Percentiles rank a stretch among this genome's conserved stretches.
These are phyloP conservation scores for Carpinus viminea DNA, from an alignment of 306 rosid species.

Conservation along the genomic window DNA sequence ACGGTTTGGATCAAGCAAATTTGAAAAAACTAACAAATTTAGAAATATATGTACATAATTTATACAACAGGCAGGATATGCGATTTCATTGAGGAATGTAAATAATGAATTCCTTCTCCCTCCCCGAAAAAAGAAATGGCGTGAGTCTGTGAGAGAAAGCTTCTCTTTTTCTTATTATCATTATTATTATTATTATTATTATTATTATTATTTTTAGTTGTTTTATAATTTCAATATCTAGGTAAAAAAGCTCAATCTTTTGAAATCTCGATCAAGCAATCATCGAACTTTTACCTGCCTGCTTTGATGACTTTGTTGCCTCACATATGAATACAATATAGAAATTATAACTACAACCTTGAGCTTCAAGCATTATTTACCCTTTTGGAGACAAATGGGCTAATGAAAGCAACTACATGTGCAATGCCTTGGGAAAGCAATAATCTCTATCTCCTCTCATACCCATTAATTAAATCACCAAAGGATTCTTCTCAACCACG, in stretches of 20 bases:
- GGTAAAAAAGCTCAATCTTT: neutral
- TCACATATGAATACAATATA: neutral
- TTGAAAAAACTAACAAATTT: too few species aligned
- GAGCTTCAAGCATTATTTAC: constrained; percentile 12
- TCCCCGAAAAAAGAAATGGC: too few species aligned
- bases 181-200: neutral
- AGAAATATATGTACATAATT: too few species aligned
- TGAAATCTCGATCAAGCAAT: constrained; percentile 3
- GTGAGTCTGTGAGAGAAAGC: too few species aligned
- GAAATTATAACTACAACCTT: neutral
- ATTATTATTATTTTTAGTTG: neutral
- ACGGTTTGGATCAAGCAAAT: too few species aligned
- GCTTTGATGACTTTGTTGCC: neutral
- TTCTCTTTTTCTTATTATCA: neutral
- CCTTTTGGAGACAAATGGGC: constrained; percentile 1
- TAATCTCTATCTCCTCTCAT: neutral
- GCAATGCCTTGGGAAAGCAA: constrained; percentile 31
- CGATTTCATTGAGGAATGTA: neutral
- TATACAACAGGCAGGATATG: too few species aligned
- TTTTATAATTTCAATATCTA: neutral
- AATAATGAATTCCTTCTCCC: neutral
- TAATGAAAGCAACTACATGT: constrained; percentile 34
- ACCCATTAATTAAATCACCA: neutral
- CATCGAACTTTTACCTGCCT: neutral
- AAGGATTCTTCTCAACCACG: constrained; percentile 22